Percentiles rank a stretch among this genome's conserved stretches.
Conservation (phyloP, 2,329 filamentous ascomycete species). For the Cercospora zeina region DNA sequence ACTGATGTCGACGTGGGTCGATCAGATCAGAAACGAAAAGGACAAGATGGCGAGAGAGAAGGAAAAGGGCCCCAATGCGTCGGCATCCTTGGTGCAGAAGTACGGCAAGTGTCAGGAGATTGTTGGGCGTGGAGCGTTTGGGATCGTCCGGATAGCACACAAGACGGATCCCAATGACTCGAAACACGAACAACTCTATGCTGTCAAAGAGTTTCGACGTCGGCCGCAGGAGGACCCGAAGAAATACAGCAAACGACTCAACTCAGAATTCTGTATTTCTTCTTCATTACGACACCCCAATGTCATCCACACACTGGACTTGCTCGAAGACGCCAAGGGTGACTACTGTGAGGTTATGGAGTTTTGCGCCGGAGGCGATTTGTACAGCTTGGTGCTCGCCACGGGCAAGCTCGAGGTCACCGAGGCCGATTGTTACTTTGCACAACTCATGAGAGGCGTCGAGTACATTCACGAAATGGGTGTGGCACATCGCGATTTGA, state of each 20-base stretch:
- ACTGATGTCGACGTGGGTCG: conserved; percentile 93
- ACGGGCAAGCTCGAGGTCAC: conserved; percentile 87
- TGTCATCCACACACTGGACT: conserved; percentile 94
- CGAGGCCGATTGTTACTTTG: conserved; percentile 98
- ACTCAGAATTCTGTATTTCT: conserved; percentile 97
- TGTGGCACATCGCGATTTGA: conserved; percentile 92
- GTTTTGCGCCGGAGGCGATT: conserved; percentile 92
- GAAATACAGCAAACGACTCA: conserved; percentile 96
- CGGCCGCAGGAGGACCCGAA: conserved; percentile 92
- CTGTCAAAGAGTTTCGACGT: conserved; percentile 96
- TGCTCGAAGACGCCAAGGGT: conserved; percentile 93
- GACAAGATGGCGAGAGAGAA: conserved; percentile 73
- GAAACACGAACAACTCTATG: conserved; percentile 83
- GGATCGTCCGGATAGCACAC: conserved; percentile 95
- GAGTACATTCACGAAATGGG: conserved; percentile 99
- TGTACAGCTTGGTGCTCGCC: conserved; percentile 89
- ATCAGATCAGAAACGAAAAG: conserved; percentile 85
- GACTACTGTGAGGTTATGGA: conserved; percentile 99
- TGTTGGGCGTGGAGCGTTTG: conserved; percentile 92
- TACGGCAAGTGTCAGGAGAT: conserved; percentile 99
- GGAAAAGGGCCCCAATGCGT: conserved; percentile 71
- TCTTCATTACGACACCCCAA: conserved; percentile 95
- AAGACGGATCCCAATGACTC: conserved; percentile 81
- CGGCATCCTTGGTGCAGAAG: conserved; percentile 84
- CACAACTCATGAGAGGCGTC: conserved; percentile 97